A percentile compares a stretch with the other conserved stretches of the same genome.
phyloP scores from a whole-genome alignment of 2,329 filamentous ascomycete species.

The Meredithiella fracta region DNA sequence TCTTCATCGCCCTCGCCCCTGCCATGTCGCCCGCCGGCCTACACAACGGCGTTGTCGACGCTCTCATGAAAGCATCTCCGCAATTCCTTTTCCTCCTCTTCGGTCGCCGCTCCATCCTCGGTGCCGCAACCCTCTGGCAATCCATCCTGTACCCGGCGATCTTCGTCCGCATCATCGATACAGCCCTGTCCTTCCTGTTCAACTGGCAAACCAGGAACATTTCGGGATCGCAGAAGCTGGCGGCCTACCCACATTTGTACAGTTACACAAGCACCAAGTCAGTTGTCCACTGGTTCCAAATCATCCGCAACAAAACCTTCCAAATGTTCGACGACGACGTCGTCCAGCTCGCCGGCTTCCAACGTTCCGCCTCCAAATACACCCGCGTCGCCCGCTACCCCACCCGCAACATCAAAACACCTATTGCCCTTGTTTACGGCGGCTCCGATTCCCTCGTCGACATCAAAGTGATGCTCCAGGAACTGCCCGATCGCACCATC shows the following conservation, averaged over 20 bases:
- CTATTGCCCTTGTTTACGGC: conserved; percentile 83
- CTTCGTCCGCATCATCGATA: conserved; percentile 76
- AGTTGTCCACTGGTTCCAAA: conserved; percentile 98
- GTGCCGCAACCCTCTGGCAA: conserved; percentile 93
- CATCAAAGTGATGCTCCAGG: conserved; percentile 79
- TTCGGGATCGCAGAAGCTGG: conserved; percentile 70
- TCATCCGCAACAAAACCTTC: conserved; percentile 88
- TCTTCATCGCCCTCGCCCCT: conserved; percentile 89
- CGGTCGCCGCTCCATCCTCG: conserved; percentile 76
- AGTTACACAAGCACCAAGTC: conserved; percentile 94
- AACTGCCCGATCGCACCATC: conserved; percentile 69
- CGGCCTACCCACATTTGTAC: conserved; percentile 88
- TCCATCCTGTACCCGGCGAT: conserved; percentile 87
- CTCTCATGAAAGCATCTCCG: conserved; percentile 82
- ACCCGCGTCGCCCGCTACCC: conserved; percentile 95
- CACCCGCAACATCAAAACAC: conserved; percentile 91
- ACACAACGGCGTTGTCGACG: conserved; percentile 78
- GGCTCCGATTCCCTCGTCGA: conserved; percentile 88
- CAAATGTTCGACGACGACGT: conserved; percentile 98
- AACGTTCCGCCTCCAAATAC: conserved; percentile 56
- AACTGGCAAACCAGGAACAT: conserved; percentile 82
- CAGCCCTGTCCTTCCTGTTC: conserved; percentile 67
- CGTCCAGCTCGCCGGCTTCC: conserved; percentile 35
- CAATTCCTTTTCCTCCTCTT: conserved; percentile 87
- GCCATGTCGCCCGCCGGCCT: conserved; percentile 92